Evolutionary conservation across 73 alveolate genomes (phyloP).

Genomic region (Blepharisma stoltei): DNA sequence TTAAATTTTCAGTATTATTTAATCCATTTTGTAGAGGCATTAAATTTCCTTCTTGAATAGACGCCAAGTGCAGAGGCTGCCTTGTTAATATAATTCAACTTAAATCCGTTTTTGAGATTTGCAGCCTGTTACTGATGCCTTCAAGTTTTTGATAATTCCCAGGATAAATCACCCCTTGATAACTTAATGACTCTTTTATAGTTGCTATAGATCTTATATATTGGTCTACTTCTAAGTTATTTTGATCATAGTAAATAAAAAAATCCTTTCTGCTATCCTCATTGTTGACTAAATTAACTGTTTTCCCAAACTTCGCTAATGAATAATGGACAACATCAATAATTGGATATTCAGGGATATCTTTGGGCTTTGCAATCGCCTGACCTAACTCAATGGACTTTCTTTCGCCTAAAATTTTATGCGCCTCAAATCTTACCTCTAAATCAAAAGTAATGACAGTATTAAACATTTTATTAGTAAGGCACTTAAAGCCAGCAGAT

Average conservation of each 20-base stretch:
- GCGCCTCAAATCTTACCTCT: neutral
- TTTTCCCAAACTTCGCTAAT: neutral
- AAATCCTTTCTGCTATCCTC: neutral
- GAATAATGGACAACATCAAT: neutral
- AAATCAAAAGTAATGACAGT: neutral
- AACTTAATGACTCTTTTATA: neutral
- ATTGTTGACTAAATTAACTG: neutral
- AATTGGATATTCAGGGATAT: slow-evolving; percentile 13
- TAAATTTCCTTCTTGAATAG: slow-evolving; percentile 24
- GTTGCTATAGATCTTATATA: neutral
- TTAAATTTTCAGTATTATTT: slow-evolving; percentile 23
- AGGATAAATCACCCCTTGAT: neutral
- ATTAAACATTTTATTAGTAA: neutral
- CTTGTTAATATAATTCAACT: neutral
- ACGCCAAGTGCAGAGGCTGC: slow-evolving; percentile 19
- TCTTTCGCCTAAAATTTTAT: neutral
- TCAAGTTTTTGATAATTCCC: neutral
- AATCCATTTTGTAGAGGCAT: slow-evolving; percentile 23
- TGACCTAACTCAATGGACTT: neutral
- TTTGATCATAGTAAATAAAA: neutral
- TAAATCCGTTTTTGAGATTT: neutral
- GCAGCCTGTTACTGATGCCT: neutral
- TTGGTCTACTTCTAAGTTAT: neutral
- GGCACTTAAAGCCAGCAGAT: neutral
- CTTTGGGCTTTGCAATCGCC: neutral